A percentile compares a stretch with the other conserved stretches of the same genome.
These are phyloP conservation scores for Botryotinia convoluta DNA, from an alignment of 2,329 filamentous ascomycete genomes.

Conservation along the genomic window DNA sequence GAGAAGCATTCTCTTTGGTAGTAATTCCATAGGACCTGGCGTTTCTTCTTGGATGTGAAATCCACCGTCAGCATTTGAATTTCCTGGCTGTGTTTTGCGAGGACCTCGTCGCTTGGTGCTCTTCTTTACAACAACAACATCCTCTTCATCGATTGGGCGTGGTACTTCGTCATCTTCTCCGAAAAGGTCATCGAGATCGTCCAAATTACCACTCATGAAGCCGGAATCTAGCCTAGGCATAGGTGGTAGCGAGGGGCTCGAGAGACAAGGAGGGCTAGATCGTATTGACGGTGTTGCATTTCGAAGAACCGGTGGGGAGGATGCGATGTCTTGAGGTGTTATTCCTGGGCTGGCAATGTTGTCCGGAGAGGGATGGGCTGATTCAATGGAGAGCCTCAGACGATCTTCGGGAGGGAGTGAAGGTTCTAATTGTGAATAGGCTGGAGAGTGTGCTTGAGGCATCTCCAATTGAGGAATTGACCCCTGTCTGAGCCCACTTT, in stretches of 20 bases:
- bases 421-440: constrained; percentile 41
- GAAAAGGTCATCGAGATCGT: constrained; percentile 46
- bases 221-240: constrained; percentile 67
- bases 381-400: constrained; percentile 42
- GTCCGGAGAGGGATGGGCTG: constrained; percentile 48
- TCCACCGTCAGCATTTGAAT: constrained; percentile 26
- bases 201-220: constrained; percentile 75
- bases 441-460: constrained; percentile 40
- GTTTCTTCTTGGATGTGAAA: constrained; percentile 40
- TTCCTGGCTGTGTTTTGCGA: constrained; percentile 20
- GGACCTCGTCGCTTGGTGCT: constrained; percentile 32
- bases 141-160: constrained; percentile 40
- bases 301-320: constrained; percentile 80
- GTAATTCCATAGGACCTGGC: constrained; percentile 44
- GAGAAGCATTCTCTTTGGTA: constrained; percentile 40
- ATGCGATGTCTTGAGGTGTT: constrained; percentile 80
- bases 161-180: constrained; percentile 52
- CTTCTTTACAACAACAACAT: constrained; percentile 39
- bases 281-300: constrained; percentile 59
- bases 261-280: constrained; percentile 76
- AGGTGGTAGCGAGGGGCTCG: constrained; percentile 58
- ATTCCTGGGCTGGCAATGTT: constrained; percentile 52
- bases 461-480: constrained; percentile 51
- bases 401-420: constrained; percentile 37
- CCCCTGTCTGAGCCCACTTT: constrained; percentile 58